Conservation (phyloP, 768 basidiomycete species). For the Tylopilus balloui region DNA sequence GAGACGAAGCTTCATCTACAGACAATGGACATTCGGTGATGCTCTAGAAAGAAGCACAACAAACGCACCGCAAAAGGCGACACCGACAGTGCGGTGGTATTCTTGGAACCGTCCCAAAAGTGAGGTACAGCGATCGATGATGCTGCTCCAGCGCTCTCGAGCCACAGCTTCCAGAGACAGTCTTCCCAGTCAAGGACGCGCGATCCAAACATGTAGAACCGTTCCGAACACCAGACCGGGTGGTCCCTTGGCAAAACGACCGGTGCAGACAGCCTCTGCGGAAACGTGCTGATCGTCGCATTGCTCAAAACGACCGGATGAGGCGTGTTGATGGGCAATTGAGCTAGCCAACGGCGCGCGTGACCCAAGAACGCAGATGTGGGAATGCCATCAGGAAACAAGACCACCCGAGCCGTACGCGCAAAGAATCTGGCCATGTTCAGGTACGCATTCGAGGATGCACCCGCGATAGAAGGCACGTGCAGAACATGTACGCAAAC, state of each 20-base stretch:
- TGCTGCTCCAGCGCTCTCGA: constrained; percentile 47
- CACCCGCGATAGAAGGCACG: constrained; percentile 33
- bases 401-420: constrained; percentile 40
- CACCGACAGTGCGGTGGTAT: constrained; percentile 10
- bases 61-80: constrained; percentile 20
- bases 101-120: constrained; percentile 4
- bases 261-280: constrained; percentile 42
- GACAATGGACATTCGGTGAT: background rate
- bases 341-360: constrained; percentile 14
- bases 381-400: constrained; percentile 48
- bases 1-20: constrained; percentile 39
- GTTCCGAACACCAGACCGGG: constrained; percentile 59
- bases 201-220: constrained; percentile 42
- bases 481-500: constrained; percentile 48
- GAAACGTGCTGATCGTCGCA: constrained; percentile 32
- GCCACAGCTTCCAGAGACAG: constrained; percentile 62
- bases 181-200: constrained; percentile 56
- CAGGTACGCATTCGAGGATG: constrained; percentile 49
- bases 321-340: constrained; percentile 6
- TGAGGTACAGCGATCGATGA: constrained; percentile 15
- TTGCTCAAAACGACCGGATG: constrained; percentile 30
- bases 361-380: constrained; percentile 14
- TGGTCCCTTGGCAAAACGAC: constrained; percentile 41
- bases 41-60: background rate
- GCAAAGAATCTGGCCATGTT: constrained; percentile 64